A percentile compares a stretch with the other conserved stretches of the same genome.
Evolutionary conservation across 495 filamentous ascomycete genomes (phyloP).

Genomic region (Tuber microsphaerosporum): DNA sequence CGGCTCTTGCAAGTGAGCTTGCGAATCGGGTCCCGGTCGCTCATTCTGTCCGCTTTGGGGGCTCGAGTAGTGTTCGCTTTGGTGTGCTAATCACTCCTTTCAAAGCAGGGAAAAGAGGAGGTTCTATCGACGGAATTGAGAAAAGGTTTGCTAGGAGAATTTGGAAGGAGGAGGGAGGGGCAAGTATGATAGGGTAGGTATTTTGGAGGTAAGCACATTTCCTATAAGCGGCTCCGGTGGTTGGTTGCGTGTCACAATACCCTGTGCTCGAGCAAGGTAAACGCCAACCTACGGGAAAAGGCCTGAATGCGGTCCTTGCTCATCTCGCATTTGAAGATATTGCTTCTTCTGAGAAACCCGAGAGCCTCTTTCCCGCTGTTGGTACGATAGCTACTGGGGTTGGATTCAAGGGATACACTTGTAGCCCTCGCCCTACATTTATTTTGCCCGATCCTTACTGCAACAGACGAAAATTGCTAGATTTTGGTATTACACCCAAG

Average conservation of each 20-base stretch:
- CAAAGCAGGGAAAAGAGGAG: not conserved
- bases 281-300: not conserved
- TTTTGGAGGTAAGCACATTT: not conserved
- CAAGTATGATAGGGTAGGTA: not conserved
- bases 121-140: not conserved
- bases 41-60: not conserved
- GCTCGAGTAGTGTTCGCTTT: not conserved
- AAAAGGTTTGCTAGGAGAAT: not conserved
- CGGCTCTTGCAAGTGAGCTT: not conserved
- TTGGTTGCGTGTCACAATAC: not conserved
- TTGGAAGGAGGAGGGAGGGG: not conserved
- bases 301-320: conserved; percentile 1
- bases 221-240: conserved; percentile 1
- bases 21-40: not conserved
- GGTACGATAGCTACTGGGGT: not conserved
- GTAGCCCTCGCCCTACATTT: not conserved
- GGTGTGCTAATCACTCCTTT: not conserved
- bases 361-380: not conserved
- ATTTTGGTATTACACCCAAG: too few species aligned
- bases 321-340: not conserved
- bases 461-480: not conserved
- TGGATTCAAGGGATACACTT: not conserved
- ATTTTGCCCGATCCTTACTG: not conserved
- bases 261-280: not conserved
- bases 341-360: not conserved